Conservation (phyloP, 345 rosid genomes). For the Brassica juncea region DNA sequence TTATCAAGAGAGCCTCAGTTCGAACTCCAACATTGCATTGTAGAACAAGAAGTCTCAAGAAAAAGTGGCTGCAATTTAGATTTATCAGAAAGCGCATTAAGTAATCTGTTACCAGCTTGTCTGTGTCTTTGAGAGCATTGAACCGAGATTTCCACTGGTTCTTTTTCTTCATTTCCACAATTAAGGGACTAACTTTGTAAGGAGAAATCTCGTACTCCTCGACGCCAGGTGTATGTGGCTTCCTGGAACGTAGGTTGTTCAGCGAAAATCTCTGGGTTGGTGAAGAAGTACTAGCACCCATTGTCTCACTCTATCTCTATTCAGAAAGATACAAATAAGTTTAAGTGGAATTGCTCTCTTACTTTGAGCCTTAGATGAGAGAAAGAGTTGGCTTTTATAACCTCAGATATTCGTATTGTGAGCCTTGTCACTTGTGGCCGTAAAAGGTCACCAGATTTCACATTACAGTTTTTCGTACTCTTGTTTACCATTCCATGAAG, state of each 20-base stretch:
- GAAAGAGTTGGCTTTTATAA: constrained; percentile 22
- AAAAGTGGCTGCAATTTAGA: not conserved
- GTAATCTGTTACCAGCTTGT: constrained; percentile 56
- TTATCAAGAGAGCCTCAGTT: not conserved
- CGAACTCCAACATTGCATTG: not conserved
- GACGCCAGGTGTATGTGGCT: constrained; percentile 24
- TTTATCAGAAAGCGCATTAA: not conserved
- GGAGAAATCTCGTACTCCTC: constrained; percentile 23
- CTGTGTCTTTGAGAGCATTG: constrained; percentile 52
- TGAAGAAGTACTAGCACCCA: constrained; percentile 39
- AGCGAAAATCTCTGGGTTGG: constrained; percentile 3
- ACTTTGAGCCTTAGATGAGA: constrained; percentile 8
- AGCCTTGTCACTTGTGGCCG: not conserved
- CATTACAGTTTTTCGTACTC: not conserved
- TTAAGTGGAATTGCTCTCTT: constrained; percentile 13
- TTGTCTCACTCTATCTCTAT: constrained; percentile 8
- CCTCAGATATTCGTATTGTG: constrained; percentile 4
- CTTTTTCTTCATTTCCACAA: constrained; percentile 53
- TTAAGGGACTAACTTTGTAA: constrained; percentile 14
- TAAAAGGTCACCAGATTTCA: not conserved
- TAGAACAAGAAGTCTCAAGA: not conserved
- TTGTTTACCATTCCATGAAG: not conserved
- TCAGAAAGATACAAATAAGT: constrained; percentile 2
- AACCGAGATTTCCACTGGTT: constrained; percentile 60
- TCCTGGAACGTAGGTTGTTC: not conserved